Base-by-base conservation (phyloP, 108 stramenopile genomes). In the Cyclotella atomus region DNA sequence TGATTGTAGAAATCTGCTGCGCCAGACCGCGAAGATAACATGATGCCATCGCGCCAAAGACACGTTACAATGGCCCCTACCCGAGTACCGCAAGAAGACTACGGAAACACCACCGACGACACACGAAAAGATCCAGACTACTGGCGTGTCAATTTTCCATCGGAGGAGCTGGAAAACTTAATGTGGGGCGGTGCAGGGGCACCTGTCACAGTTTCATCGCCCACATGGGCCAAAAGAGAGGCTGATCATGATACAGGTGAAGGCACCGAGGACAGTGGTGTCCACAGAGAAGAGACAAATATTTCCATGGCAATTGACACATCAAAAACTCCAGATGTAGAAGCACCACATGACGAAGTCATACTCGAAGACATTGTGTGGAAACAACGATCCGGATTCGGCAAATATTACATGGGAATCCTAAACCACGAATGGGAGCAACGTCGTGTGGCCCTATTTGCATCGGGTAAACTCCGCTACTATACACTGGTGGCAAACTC, bases 311-410 rank as follows among this genome's bases (percentile, higher is more conserved):
- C n/a, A n/a, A n/a, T n/a, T n/a, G 21, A 24, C 44, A 62, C 46
- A 9, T 9, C 8, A 43, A 64, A 43, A 70, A 47, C 8, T n/a
- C n/a, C n/a, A n/a, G n/a, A n/a, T n/a, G n/a, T n/a, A n/a, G n/a
- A n/a, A n/a, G n/a, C n/a, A n/a, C n/a, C n/a, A n/a, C n/a, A 41
- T 17, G 80, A 81, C 23, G 50, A 70, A 57, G 67, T 81, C 24
- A 68, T 81, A 35, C 63, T 81, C 6, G 71, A 81, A 74, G 80
- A 81, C n/a, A 74, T 81, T 44, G 73, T 70, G 4, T 81, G 80
- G 80, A 81, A 81, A 44, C 80, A 81, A 38, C 68, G 80, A 14
- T 69, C 73, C 55, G 80, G 80, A 38, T 70, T 81, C 43, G 80
- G 80, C 4, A 81, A 74, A 65, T 81, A 65, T 36, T 73, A 73